phyloP scores from a whole-genome alignment of 1,139 yeast genomes.

The Trichomonascaceae sp. region DNA sequence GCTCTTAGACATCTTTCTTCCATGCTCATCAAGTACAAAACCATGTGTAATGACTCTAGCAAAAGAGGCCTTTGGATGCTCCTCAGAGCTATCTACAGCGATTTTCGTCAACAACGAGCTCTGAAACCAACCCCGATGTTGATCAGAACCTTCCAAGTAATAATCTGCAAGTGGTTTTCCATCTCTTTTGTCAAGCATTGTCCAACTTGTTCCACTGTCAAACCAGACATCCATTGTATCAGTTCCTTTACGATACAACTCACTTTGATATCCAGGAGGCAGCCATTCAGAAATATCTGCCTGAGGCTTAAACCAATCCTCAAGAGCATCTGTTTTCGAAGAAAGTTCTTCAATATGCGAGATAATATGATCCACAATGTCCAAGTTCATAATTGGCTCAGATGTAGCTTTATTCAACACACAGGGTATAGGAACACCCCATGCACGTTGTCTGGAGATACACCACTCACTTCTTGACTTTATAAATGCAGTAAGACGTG shows the following conservation, averaged over 20 bases:
- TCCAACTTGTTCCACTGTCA: constrained; percentile 96
- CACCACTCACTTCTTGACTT: constrained; percentile 91
- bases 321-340: constrained; percentile 27
- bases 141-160: constrained; percentile 92
- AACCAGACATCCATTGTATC: constrained; percentile 99
- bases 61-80: constrained; percentile 51
- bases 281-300: constrained; percentile 63
- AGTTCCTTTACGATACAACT: constrained; percentile 52
- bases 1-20: constrained; percentile 90
- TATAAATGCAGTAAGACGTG: constrained; percentile 66
- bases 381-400: constrained; percentile 51
- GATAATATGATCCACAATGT: constrained; percentile 50
- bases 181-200: constrained; percentile 42
- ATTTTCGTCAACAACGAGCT: constrained; percentile 80
- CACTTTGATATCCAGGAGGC: constrained; percentile 42
- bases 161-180: constrained; percentile 53
- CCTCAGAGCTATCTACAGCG: constrained; percentile 35
- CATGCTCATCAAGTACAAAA: constrained; percentile 78
- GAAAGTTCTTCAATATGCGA: constrained; percentile 40
- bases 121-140: constrained; percentile 99
- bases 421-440: constrained; percentile 99
- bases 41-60: constrained; percentile 84
- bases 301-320: constrained; percentile 50
- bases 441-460: constrained; percentile 89
- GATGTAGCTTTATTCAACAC: constrained; percentile 56